A percentile compares a stretch with the other conserved stretches of the same genome.
phyloP scores from a whole-genome alignment of 1,284 basidiomycete genomes.

The Rhizopogon hawkerae region DNA sequence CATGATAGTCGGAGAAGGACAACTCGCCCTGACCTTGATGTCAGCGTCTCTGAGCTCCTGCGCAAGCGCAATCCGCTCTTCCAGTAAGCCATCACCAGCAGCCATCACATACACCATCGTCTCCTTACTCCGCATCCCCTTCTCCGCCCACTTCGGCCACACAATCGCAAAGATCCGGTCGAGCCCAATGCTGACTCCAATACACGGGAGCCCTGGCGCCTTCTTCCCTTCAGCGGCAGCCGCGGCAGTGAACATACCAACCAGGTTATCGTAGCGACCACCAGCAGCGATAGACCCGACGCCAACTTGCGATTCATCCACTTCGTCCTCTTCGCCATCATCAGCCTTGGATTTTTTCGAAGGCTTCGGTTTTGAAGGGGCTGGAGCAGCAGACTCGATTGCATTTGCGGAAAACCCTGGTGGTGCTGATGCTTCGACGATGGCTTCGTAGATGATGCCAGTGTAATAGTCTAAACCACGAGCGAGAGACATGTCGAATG shows the following conservation, averaged over 20 bases:
- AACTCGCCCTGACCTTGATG: constrained; percentile 57
- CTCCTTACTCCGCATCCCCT: constrained; percentile 78
- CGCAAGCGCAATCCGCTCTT: constrained; percentile 80
- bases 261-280: constrained; percentile 95
- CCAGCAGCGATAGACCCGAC: constrained; percentile 98
- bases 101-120: constrained; percentile 94
- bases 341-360: constrained; percentile 42
- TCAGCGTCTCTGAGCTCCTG: constrained; percentile 81
- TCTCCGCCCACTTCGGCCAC: constrained; percentile 77
- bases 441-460: constrained; percentile 96
- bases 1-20: constrained; percentile 5
- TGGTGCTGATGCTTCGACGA: constrained; percentile 89
- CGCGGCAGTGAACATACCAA: constrained; percentile 84
- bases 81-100: constrained; percentile 83
- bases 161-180: constrained; percentile 95
- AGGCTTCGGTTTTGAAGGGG: constrained; percentile 43
- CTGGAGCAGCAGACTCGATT: constrained; percentile 31
- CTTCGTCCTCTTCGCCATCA: constrained; percentile 63
- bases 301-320: constrained; percentile 90
- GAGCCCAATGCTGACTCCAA: constrained; percentile 90
- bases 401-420: constrained; percentile 61
- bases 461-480: constrained; percentile 98
- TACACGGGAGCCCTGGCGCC: constrained; percentile 70
- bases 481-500: constrained; percentile 94
- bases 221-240: constrained; percentile 69